Evolutionary conservation across 768 basidiomycete species (phyloP), one percentile per base, ranked within the genome.

Genomic region (Lactifluus piperatus): DNA sequence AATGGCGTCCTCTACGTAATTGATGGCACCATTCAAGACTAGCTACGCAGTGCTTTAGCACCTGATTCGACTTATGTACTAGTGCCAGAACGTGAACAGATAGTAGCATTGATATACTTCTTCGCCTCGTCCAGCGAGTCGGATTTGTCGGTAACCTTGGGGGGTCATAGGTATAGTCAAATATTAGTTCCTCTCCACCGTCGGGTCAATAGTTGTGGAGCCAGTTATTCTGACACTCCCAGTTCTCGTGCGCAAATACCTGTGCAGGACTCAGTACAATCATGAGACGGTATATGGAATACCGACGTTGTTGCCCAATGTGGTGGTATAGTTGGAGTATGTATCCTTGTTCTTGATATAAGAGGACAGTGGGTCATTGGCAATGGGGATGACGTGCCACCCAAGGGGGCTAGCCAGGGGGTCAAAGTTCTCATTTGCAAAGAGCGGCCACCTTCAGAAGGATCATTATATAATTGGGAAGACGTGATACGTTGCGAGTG

Each of bases 201-300:
- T 83, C 79, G 0, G 95, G 94, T 54, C 95, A 88, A 68, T 83
- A 83, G 73, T 97, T 97, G 67, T 76, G 58, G 22, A 84, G 69
- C 77, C 78, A 93, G 2, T 64, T 54, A 65, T 83, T 85, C 67
- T 73, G 77, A 36, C 91, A 91, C 54, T 85, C 81, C 84, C 88
- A 91, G 71, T 94, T 91, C 80, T 97, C 95, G 65, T 97, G 95
- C 0, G 94, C 90, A 65, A 94, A 92, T 59, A 92, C 82, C 79
- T 85, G 57, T 22, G 43, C 47, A 51, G 46, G 41, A 44, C 20
- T 47, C 2, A 58, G 36, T 56, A 54, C 7, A 4, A 26, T 2
- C 20, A 37, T 44, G 14, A 46, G 16, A 30, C 16, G 16, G 41
- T 2, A 36, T 0, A 48, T 1, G 37, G 8, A 71, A 44, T n/a